A percentile compares a stretch with the other conserved stretches of the same genome.
Conservation (phyloP, 202 grass and related monocot species). For the Zizania palustris region DNA sequence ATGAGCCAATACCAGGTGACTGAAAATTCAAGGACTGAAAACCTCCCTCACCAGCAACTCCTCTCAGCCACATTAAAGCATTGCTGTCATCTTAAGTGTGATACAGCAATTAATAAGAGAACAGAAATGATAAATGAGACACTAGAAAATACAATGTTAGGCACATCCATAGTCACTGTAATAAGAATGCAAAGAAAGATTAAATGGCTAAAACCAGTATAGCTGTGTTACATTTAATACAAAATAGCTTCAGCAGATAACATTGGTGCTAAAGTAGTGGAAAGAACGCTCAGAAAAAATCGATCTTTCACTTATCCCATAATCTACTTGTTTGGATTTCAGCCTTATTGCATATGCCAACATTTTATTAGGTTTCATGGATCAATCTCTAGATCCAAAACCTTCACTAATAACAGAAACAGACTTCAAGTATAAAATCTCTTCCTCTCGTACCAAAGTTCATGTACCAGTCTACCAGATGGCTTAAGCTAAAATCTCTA, state of each 20-base stretch:
- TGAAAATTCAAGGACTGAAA: slow-evolving; percentile 80
- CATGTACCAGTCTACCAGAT: not conserved
- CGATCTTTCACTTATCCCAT: not conserved
- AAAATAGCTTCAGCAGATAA: not conserved
- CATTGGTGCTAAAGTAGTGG: slow-evolving; percentile 5
- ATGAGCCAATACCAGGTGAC: slow-evolving; percentile 73
- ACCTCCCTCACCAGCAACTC: slow-evolving; percentile 76
- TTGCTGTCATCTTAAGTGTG: slow-evolving; percentile 88
- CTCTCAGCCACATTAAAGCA: slow-evolving; percentile 97
- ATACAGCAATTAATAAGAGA: slow-evolving; percentile 49
- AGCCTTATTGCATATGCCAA: not conserved
- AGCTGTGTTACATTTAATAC: not conserved
- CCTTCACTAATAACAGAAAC: not conserved
- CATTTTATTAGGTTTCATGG: slow-evolving; percentile 3
- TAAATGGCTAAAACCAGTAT: slow-evolving; percentile 1
- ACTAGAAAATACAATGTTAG: not conserved
- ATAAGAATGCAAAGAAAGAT: not conserved
- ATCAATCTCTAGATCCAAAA: not conserved
- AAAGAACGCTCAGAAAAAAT: slow-evolving; percentile 13
- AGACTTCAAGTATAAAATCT: slow-evolving; percentile 6
- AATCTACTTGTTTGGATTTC: not conserved
- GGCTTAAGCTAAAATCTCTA: not conserved
- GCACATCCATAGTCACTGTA: not conserved
- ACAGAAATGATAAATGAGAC: slow-evolving; percentile 29
- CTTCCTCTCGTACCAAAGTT: not conserved